A percentile compares a stretch with the other conserved stretches of the same genome.
Evolutionary conservation across 331 rosid species (phyloP).

Genomic region (Pyrus hybrid): DNA sequence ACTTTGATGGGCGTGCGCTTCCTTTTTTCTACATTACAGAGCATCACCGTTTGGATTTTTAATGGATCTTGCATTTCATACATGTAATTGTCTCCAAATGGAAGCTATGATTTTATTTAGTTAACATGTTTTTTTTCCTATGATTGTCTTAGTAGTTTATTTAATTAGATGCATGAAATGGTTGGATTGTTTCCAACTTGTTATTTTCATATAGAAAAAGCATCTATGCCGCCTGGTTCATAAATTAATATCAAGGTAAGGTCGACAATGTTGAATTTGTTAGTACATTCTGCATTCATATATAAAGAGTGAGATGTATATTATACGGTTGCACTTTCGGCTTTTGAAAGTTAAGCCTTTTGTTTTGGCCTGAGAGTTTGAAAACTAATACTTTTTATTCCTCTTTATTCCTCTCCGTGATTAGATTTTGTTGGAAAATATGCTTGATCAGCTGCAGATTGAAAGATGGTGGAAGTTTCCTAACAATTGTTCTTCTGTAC

Average conservation of each 20-base stretch:
- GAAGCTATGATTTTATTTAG: neutral
- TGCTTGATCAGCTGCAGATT: neutral
- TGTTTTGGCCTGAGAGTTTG: neutral
- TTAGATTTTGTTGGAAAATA: neutral
- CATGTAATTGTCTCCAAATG: neutral
- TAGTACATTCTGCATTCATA: neutral
- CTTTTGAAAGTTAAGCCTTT: neutral
- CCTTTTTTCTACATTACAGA: neutral
- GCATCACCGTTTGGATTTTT: neutral
- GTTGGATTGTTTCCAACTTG: neutral
- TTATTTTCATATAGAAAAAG: neutral
- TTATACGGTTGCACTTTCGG: neutral
- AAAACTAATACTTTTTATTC: neutral
- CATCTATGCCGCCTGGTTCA: neutral
- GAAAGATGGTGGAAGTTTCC: conserved; percentile 11
- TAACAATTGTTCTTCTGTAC: neutral
- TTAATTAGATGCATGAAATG: neutral
- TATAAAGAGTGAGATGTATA: neutral
- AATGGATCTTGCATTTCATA: neutral
- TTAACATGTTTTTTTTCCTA: neutral
- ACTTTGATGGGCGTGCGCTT: neutral
- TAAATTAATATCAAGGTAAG: neutral
- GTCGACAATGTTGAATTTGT: conserved; percentile 20
- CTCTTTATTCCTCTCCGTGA: neutral
- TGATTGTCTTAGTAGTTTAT: neutral